A percentile compares a stretch with the other conserved stretches of the same genome.
Evolutionary conservation across 148 eudicot genomes (phyloP).

Genomic region (Chenopodium album): DNA sequence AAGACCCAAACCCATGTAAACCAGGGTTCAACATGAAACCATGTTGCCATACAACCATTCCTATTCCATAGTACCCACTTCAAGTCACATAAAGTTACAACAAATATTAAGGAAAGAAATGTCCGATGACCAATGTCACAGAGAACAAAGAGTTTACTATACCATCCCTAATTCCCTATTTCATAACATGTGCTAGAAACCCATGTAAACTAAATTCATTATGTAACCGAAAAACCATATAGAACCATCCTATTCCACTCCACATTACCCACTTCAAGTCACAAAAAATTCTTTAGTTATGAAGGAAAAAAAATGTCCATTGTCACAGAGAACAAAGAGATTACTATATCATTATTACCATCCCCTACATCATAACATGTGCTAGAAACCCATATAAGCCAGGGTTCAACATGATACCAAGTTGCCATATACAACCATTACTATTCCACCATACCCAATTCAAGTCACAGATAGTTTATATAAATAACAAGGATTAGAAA

Average conservation of each 20-base stretch:
- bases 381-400: conserved; percentile 17
- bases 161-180: no score
- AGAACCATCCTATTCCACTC: no score
- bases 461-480: no score
- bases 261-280: no score
- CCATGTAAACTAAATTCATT: background rate
- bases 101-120: no score
- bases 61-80: background rate
- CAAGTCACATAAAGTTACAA: no score
- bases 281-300: no score
- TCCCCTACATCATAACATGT: conserved; percentile 30
- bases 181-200: background rate
- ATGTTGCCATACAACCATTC: background rate
- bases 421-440: background rate
- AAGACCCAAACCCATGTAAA: background rate
- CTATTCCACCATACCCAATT: background rate
- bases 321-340: conserved; percentile 5
- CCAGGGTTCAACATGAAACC: background rate
- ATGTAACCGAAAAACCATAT: background rate
- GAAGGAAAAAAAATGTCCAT: background rate
- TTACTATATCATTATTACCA: background rate
- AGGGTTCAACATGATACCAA: background rate
- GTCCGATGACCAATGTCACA: no score
- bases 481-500: no score
- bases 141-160: no score